Percentiles rank a stretch among this genome's conserved stretches.
phyloP scores from a whole-genome alignment of 2,329 filamentous ascomycete genomes.

The Cladosporium sp. region DNA sequence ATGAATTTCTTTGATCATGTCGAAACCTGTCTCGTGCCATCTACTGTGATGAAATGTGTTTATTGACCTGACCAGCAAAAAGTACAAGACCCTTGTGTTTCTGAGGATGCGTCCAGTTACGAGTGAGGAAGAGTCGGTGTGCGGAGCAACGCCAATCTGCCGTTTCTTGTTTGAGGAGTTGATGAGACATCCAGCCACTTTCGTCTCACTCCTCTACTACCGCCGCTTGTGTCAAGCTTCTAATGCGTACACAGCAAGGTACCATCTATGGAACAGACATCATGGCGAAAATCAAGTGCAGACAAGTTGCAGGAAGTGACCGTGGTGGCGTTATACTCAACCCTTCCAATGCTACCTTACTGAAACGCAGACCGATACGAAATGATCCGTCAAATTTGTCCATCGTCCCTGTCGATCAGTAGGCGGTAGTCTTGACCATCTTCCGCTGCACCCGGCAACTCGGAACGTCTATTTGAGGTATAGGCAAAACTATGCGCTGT shows the following conservation, averaged over 20 bases:
- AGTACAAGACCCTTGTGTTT: no score
- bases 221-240: no score
- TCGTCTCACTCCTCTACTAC: neutral
- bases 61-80: no score
- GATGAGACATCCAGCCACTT: neutral
- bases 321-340: neutral
- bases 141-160: neutral
- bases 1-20: conserved; percentile 3
- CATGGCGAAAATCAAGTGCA: no score
- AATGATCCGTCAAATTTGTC: neutral
- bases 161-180: neutral
- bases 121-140: neutral
- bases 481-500: no score
- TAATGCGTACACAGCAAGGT: no score
- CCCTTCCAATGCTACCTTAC: neutral
- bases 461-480: neutral
- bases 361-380: neutral
- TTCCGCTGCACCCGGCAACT: neutral
- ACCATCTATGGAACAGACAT: no score
- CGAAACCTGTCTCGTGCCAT: no score
- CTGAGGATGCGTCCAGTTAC: neutral
- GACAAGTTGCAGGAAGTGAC: no score
- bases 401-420: neutral
- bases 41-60: no score
- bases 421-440: neutral